Base-by-base conservation (phyloP, 2,329 filamentous ascomycete species). In the Fusarium paranaense region DNA sequence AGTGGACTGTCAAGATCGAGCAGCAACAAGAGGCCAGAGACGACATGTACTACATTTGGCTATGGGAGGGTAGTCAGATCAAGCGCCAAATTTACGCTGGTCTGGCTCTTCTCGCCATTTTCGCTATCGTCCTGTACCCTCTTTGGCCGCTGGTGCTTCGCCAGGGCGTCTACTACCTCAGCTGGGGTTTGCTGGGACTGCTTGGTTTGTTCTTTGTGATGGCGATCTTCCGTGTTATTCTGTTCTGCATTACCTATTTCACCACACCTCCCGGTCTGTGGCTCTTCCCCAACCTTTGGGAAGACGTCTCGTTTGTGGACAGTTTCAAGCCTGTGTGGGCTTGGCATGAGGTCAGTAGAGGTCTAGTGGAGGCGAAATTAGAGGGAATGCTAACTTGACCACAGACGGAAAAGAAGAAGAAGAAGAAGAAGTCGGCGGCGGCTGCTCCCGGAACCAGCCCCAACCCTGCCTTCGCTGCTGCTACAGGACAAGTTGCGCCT, bases 261-360 rank as follows among this genome's bases (percentile, higher is more conserved):
- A 88, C 89, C 18, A 88, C 91, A 1, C 87, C 95, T 5, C 97
- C 97, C 4, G 97, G 97, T 78, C 88, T 99, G n/a, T 99, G 97
- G 97, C 88, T 99, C 52, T 99, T 96, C 85, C 97, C 97, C 58
- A 99, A 99, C 81, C 86, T 99, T 22, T 99, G 98, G 87, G 97
- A 99, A 83, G 97, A 99, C 81, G 97, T 99, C 32, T 97, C 96
- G 9, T 98, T 99, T 86, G 93, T 99, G 83, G 97, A 99, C 82
- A 97, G 94, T 80, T 99, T 99, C 89, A 93, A 93, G 80, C 97
- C 97, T 22, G 85, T 98, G 7, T 99, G 97, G 96, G 97, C 95
- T 69, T 99, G 97, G 97, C 97, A 99, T 83, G 95, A 98, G 90
- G 95, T 97, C 81, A 83, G 90, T 83, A 58, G 6, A 62, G 66